Percentiles rank a stretch among this genome's conserved stretches.
phyloP scores from a whole-genome alignment of 2,329 filamentous ascomycete species.

The Stagonosporopsis rhizophila region DNA sequence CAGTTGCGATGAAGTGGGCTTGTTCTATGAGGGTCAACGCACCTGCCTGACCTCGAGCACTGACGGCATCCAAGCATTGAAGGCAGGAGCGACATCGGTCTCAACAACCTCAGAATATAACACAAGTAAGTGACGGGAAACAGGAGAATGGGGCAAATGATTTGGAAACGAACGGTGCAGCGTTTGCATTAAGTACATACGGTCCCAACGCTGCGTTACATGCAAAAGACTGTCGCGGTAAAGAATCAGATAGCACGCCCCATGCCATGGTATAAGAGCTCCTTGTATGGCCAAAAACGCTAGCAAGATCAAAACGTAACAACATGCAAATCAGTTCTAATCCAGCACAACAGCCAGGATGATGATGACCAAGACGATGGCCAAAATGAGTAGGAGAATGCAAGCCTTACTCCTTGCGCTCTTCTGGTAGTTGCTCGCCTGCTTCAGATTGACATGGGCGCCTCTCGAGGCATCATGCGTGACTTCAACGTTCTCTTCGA shows the following conservation, averaged over 20 bases:
- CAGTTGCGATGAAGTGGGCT: neutral
- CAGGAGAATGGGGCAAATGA: neutral
- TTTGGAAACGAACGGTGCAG: neutral
- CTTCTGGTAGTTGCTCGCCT: conserved; percentile 91
- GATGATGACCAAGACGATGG: conserved; percentile 87
- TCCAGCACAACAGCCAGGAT: conserved; percentile 84
- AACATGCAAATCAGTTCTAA: conserved; percentile 49
- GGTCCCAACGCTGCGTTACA: conserved; percentile 1
- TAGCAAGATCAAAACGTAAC: conserved; percentile 15
- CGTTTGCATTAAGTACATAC: conserved; percentile 9
- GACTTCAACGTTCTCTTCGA: conserved; percentile 85
- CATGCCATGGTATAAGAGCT: conserved; percentile 30
- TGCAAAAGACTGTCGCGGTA: neutral
- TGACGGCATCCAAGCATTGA: neutral
- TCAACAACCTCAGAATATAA: conserved; percentile 4
- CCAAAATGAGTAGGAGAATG: conserved; percentile 86
- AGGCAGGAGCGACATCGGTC: conserved; percentile 1
- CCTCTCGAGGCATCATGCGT: conserved; percentile 82
- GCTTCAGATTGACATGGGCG: conserved; percentile 83
- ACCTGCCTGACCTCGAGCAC: neutral
- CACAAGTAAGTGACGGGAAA: neutral
- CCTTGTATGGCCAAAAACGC: conserved; percentile 9
- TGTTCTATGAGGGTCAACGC: neutral
- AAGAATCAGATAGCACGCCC: neutral
- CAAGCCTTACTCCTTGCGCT: conserved; percentile 94